phyloP scores from a whole-genome alignment of 257 asterid species.

The Nicotiana paniculata region DNA sequence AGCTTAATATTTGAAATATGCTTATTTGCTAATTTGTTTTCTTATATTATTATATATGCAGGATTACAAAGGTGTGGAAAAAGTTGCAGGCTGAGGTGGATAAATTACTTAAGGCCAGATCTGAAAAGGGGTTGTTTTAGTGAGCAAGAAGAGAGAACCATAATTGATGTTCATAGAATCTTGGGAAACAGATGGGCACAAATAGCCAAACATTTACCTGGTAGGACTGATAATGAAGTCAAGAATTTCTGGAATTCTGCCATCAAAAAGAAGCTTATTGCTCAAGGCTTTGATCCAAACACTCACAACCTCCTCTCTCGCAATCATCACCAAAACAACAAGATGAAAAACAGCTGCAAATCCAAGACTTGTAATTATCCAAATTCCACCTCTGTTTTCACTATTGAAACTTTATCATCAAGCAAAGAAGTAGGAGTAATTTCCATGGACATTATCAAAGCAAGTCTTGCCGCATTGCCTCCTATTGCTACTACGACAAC shows the following conservation, averaged over 20 bases:
- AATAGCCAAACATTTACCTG: constrained; percentile 90
- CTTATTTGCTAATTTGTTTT: not conserved
- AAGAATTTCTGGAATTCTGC: constrained; percentile 96
- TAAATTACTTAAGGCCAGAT: constrained; percentile 86
- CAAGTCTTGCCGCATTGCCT: constrained; percentile 5
- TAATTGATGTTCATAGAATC: constrained; percentile 76
- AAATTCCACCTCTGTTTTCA: constrained; percentile 28
- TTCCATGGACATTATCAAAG: constrained; percentile 15
- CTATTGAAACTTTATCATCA: constrained; percentile 30
- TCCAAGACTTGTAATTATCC: not conserved
- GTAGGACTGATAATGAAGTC: constrained; percentile 90
- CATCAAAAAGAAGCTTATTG: constrained; percentile 75
- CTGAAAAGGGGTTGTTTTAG: constrained; percentile 83
- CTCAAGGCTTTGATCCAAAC: constrained; percentile 90
- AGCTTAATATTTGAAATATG: no score
- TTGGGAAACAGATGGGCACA: constrained; percentile 97
- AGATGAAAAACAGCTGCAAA: not conserved
- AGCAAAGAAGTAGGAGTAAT: not conserved
- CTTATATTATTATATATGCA: constrained; percentile 16
- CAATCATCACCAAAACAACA: not conserved
- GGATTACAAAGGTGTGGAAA: constrained; percentile 93
- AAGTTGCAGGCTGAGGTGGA: constrained; percentile 92
- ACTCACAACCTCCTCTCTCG: constrained; percentile 75
- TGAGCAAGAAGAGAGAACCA: constrained; percentile 71
- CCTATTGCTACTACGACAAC: not conserved